Percentiles rank a stretch among this genome's conserved stretches.
Evolutionary conservation across 352 stramenopile species (phyloP).

Genomic region (Aphanomyces stellatus): DNA sequence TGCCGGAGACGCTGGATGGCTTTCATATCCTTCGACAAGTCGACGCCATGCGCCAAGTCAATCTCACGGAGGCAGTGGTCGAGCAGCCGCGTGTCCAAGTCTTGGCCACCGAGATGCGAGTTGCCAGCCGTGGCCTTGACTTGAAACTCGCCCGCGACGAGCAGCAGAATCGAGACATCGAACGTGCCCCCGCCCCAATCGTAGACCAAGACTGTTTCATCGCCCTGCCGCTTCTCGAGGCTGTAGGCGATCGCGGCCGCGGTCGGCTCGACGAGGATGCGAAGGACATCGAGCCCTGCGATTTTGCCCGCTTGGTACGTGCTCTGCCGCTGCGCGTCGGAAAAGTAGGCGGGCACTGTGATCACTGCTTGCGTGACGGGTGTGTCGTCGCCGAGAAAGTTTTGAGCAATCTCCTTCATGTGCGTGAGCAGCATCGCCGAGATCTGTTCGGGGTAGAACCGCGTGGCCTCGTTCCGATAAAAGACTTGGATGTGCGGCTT

Average conservation of each 20-base stretch:
- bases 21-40: constrained; percentile 64
- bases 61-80: constrained; percentile 86
- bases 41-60: constrained; percentile 73
- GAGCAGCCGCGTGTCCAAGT: constrained; percentile 90
- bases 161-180: constrained; percentile 82
- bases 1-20: constrained; percentile 82
- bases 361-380: constrained; percentile 82
- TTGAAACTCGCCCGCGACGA: constrained; percentile 91
- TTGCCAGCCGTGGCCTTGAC: constrained; percentile 91
- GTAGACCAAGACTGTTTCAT: constrained; percentile 90
- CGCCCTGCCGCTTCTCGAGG: constrained; percentile 80
- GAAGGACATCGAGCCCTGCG: constrained; percentile 87
- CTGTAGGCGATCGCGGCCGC: constrained; percentile 89
- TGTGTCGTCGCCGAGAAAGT: constrained; percentile 59
- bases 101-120: constrained; percentile 84
- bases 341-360: constrained; percentile 95
- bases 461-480: constrained; percentile 68
- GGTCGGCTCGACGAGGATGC: constrained; percentile 95
- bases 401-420: constrained; percentile 76
- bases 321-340: constrained; percentile 90
- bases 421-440: constrained; percentile 75
- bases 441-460: constrained; percentile 83
- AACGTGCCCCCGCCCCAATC: constrained; percentile 87
- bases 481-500: constrained; percentile 76
- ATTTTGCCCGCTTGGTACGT: constrained; percentile 90